phyloP scores from a whole-genome alignment of 495 filamentous ascomycete genomes.

The Penicillium bialowiezense region DNA sequence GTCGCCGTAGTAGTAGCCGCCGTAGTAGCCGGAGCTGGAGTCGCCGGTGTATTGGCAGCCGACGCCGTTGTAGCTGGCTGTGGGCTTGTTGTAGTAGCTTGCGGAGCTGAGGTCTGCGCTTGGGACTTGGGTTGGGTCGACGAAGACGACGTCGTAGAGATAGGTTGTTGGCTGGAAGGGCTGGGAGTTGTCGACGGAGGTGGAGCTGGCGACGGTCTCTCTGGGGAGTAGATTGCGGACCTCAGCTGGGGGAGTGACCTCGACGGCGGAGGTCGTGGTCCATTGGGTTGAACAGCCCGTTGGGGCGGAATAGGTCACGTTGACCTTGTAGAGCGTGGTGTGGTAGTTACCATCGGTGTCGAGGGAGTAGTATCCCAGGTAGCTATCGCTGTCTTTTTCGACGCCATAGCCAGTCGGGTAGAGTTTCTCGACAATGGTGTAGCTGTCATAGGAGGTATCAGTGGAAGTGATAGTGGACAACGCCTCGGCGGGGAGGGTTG shows the following conservation, averaged over 20 bases:
- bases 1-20: conserved; percentile 12
- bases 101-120: conserved; percentile 19
- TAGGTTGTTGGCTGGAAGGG: conserved; percentile 30
- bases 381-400: conserved; percentile 6
- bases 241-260: conserved; percentile 11
- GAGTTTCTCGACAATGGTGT: conserved; percentile 34
- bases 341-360: conserved; percentile 10
- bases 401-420: conserved; percentile 27
- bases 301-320: conserved; percentile 35
- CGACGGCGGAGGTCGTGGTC: conserved; percentile 24
- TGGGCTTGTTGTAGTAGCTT: conserved; percentile 19
- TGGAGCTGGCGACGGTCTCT: conserved; percentile 26
- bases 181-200: conserved; percentile 22
- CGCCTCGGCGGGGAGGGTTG: conserved; percentile 27
- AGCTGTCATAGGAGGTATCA: conserved; percentile 9
- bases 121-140: conserved; percentile 32
- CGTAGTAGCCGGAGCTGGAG: conserved; percentile 11
- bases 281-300: conserved; percentile 32
- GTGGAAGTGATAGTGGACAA: conserved; percentile 30
- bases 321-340: conserved; percentile 30
- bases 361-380: conserved; percentile 8
- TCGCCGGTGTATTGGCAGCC: conserved; percentile 8
- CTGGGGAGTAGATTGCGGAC: conserved; percentile 18
- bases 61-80: conserved; percentile 14
- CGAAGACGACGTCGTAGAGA: conserved; percentile 27